phyloP scores from a whole-genome alignment of 1,139 yeast genomes.

The Yamadazyma dendronema region DNA sequence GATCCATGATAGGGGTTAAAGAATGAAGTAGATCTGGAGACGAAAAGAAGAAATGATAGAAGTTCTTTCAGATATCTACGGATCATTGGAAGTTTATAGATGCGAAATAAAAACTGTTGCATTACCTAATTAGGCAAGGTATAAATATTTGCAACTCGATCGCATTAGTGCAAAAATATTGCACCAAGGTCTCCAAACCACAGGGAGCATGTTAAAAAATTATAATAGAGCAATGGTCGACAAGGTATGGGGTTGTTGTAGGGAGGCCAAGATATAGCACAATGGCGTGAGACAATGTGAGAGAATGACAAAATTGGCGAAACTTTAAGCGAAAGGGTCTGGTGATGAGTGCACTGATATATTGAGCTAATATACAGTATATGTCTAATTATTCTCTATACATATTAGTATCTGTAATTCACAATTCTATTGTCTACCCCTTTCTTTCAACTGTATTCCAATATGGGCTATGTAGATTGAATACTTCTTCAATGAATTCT shows the following conservation, averaged over 20 bases:
- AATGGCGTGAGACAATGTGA: too few relatives aligned
- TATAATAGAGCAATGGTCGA: too few relatives aligned
- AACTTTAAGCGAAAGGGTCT: not conserved
- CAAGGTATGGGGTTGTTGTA: too few relatives aligned
- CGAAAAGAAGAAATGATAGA: not conserved
- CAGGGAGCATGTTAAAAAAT: too few relatives aligned
- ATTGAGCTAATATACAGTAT: too few relatives aligned
- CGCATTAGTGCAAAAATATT: slow-evolving; percentile 3
- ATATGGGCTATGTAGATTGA: not conserved
- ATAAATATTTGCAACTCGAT: slow-evolving; percentile 14
- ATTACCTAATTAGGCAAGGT: slow-evolving; percentile 11
- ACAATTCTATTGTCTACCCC: not conserved
- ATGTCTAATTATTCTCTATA: too few relatives aligned
- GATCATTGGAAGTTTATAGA: slow-evolving; percentile 13
- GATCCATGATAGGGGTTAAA: slow-evolving; percentile 20
- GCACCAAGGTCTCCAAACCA: too few relatives aligned
- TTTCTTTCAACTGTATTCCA: not conserved
- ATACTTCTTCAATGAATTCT: too few relatives aligned
- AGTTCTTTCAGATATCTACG: slow-evolving; percentile 3
- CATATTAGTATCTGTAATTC: too few relatives aligned
- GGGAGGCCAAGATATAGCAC: too few relatives aligned
- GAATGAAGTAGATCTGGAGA: not conserved
- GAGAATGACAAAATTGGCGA: not conserved
- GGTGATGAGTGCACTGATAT: not conserved
- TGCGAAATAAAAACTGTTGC: slow-evolving; percentile 6